Evolutionary conservation across 257 asterid species (phyloP), one percentile per base, ranked within the genome.

Genomic region (Euphrasia confusa): DNA sequence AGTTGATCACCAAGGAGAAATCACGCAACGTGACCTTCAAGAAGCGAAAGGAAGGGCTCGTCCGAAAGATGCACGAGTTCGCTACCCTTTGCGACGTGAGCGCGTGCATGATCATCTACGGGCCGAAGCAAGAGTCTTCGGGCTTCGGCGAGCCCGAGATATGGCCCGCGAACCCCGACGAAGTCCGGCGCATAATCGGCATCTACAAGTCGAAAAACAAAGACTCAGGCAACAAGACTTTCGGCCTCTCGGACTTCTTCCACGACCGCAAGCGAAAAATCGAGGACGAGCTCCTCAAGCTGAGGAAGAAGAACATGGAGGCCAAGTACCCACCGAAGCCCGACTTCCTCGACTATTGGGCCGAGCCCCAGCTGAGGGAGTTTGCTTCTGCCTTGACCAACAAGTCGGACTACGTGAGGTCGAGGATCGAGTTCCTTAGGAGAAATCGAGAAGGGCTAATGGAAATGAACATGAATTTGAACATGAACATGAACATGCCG

Each of bases 21-120:
- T 48, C 80, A 2, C 70, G 97, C 39, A 62, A 53, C 57, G 24
- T 72, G 8, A 80, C 94, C 0, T 86, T 75, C 87, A 86, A 84
- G 83, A 89, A 84, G 35, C 76, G 95, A 17, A 86, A 80, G 58
- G 87, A 79, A 12, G 90, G 95, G 0, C 27, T 89, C 18, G 27
- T 82, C 14, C 64, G 80, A 54, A 89, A 89, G 56, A 55, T 84
- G 61, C 75, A 73, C 9, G 95, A 89, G 57, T 76, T 89, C 79
- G 79, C 89, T 4, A 89, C 95, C 0, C 83, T 89, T 0, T 86
- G 95, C 35, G 95, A 79, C 56, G 89, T 89, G 3, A 60, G 55
- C 6, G 87, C 90, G 0, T 86, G 93, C 71, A 72, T 86, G 80
- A 82, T 89, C 26, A 80, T 89, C 71, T 78, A 76, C 55, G 85